Conservation (phyloP, 2,329 filamentous ascomycete genomes). For the Pseudomassariella vexata region DNA sequence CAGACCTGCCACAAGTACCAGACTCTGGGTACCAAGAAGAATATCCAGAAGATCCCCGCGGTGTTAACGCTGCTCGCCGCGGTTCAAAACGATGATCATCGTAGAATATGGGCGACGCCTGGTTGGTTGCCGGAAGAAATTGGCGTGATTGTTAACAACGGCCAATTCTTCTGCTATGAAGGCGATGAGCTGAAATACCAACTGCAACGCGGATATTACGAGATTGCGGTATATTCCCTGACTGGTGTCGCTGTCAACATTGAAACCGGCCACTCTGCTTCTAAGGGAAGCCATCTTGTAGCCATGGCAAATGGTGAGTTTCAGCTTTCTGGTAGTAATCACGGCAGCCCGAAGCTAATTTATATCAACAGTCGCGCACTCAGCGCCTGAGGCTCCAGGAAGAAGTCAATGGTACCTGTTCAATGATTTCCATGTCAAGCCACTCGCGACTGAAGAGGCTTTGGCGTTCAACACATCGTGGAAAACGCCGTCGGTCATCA, state of each 20-base stretch:
- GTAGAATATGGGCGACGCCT: constrained; percentile 79
- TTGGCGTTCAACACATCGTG: constrained; percentile 83
- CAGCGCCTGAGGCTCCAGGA: constrained; percentile 50
- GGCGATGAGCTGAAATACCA: constrained; percentile 82
- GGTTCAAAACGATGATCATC: constrained; percentile 64
- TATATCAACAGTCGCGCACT: constrained; percentile 52
- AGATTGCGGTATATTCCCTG: constrained; percentile 84
- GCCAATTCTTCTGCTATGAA: constrained; percentile 93
- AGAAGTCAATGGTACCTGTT: constrained; percentile 88
- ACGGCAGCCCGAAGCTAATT: constrained; percentile 16
- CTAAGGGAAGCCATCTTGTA: constrained; percentile 81
- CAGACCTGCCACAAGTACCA: constrained; percentile 87
- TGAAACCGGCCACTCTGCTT: constrained; percentile 72
- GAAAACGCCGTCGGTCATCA: constrained; percentile 86
- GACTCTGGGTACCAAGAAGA: constrained; percentile 77
- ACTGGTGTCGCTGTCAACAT: constrained; percentile 88
- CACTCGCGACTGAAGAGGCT: constrained; percentile 75
- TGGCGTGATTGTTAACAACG: constrained; percentile 81
- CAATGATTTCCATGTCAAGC: constrained; percentile 90
- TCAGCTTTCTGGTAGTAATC: neutral
- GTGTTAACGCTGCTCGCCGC: constrained; percentile 88
- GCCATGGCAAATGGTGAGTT: constrained; percentile 76
- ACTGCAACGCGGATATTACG: constrained; percentile 70
- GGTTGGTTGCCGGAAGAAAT: constrained; percentile 93
- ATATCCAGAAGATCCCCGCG: constrained; percentile 72